phyloP scores from a whole-genome alignment of 306 rosid species.

The Sechiopsis laciniata region DNA sequence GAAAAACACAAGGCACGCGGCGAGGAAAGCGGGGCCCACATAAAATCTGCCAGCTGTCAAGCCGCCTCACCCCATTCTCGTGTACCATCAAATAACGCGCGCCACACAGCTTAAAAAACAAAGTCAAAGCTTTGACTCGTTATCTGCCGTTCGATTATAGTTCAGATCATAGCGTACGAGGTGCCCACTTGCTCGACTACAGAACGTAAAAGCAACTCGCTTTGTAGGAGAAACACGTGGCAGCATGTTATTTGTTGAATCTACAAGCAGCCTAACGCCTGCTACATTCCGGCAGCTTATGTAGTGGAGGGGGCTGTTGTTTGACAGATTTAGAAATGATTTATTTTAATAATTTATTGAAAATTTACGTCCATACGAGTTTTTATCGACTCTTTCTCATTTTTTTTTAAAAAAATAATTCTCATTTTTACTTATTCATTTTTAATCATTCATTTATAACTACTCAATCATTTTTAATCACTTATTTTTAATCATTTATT shows the following conservation, averaged over 20 bases:
- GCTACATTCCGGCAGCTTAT: too few species aligned
- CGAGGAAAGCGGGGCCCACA: constrained; percentile 21
- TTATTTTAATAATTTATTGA: too few species aligned
- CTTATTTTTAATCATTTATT: too few species aligned
- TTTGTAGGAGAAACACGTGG: background rate
- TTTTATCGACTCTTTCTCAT: too few species aligned
- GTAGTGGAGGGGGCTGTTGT: too few species aligned
- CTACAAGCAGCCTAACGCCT: background rate
- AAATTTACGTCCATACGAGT: too few species aligned
- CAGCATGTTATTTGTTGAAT: background rate
- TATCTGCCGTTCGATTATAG: background rate
- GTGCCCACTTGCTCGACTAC: constrained; percentile 9
- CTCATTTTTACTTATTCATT: too few species aligned
- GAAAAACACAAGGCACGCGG: constrained; percentile 12
- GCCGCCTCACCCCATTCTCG: constrained; percentile 11
- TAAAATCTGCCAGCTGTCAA: constrained; percentile 24
- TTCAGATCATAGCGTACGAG: background rate
- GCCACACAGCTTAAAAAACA: background rate
- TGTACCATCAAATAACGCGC: constrained; percentile 30
- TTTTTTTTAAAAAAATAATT: too few species aligned
- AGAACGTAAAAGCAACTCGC: background rate
- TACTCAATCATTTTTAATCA: too few species aligned
- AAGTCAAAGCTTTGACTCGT: background rate
- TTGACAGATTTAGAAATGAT: too few species aligned
- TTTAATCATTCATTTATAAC: too few species aligned